phyloP scores from a whole-genome alignment of 2,329 filamentous ascomycete genomes.

The Aureobasidium sp. region DNA sequence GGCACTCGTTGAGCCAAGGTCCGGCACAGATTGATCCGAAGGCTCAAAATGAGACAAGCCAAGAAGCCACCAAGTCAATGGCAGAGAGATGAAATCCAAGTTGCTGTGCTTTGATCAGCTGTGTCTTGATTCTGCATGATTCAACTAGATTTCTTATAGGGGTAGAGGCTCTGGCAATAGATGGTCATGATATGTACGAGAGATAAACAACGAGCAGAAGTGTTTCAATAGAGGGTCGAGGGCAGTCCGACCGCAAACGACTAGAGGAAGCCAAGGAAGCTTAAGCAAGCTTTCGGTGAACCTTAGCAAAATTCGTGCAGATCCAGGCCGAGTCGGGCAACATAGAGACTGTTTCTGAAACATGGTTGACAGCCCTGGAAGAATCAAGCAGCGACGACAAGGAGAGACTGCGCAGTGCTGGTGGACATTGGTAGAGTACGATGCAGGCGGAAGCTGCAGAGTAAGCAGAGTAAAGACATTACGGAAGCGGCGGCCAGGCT shows the following conservation, averaged over 20 bases:
- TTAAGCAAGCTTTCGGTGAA: slow-evolving; percentile 3
- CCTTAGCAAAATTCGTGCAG: background rate
- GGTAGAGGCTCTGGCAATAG: background rate
- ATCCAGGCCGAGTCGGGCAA: background rate
- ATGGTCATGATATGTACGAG: background rate
- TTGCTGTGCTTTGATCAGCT: background rate
- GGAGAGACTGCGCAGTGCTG: background rate
- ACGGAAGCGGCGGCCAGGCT: background rate
- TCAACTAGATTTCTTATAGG: background rate
- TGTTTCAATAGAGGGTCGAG: slow-evolving; percentile 1
- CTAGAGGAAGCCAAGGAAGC: slow-evolving; percentile 4
- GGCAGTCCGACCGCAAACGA: background rate
- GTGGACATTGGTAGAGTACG: background rate
- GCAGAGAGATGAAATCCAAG: background rate
- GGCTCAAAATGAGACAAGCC: background rate
- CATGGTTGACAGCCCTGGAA: background rate
- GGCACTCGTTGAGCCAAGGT: background rate
- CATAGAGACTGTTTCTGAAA: background rate
- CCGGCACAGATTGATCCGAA: background rate
- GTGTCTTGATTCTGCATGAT: background rate
- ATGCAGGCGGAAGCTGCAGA: background rate
- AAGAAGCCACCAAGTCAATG: background rate
- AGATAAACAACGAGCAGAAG: background rate
- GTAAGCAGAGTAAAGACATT: background rate
- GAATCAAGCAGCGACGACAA: background rate